phyloP scores from a whole-genome alignment of 352 stramenopile species.

The Thraustochytrium sp. region DNA sequence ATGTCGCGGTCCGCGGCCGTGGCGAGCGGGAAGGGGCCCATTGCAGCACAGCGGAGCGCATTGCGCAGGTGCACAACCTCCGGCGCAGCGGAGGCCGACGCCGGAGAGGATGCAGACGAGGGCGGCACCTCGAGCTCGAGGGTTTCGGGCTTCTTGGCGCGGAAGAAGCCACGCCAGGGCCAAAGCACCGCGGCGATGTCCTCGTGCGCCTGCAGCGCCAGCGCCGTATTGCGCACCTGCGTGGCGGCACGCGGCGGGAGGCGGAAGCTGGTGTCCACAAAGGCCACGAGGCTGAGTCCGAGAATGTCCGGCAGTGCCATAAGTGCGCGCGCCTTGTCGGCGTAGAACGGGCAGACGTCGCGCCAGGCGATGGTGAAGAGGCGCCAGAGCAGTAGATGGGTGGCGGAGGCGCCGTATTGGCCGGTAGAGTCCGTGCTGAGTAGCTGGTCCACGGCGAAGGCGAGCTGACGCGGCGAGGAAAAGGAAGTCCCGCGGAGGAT shows the following conservation, averaged over 20 bases:
- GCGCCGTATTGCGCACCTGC: not conserved
- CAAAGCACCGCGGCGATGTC: not conserved
- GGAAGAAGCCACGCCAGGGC: not conserved
- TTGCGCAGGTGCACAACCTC: not conserved
- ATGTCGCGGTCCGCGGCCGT: not conserved
- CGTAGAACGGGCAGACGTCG: not conserved
- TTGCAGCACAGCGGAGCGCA: not conserved
- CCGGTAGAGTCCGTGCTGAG: not conserved
- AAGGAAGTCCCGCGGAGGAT: not conserved
- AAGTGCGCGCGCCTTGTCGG: not conserved
- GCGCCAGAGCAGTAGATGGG: not conserved
- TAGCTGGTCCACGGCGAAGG: not conserved
- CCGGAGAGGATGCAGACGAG: no score
- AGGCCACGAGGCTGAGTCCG: not conserved
- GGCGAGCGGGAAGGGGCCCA: conserved; percentile 1
- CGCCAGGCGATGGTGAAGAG: not conserved
- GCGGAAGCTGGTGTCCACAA: not conserved
- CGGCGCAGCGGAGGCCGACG: no score
- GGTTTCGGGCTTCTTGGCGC: not conserved
- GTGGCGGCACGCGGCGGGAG: not conserved
- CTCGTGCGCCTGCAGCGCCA: not conserved
- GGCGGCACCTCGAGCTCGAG: not conserved
- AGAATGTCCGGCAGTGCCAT: not conserved
- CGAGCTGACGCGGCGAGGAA: not conserved
- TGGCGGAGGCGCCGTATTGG: not conserved